Percentiles rank a stretch among this genome's conserved stretches.
Conservation (phyloP, 75 land plant genomes). For the Larix kaempferi region DNA sequence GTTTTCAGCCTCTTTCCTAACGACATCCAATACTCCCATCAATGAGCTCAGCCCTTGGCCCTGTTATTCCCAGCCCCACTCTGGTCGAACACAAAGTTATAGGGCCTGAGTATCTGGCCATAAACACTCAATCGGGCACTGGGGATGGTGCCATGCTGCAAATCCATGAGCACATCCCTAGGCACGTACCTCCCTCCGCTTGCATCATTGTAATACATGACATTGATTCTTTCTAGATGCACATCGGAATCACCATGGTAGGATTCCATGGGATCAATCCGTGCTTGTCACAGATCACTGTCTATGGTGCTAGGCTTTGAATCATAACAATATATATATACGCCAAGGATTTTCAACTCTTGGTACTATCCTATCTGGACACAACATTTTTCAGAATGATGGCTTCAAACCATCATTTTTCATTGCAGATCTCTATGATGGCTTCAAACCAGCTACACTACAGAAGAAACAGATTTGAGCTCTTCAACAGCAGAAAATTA, state of each 20-base stretch:
- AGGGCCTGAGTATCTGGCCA: constrained; percentile 37
- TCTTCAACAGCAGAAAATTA: too few relatives aligned
- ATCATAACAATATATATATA: too few relatives aligned
- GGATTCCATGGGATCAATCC: constrained; percentile 30
- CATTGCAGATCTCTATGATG: too few relatives aligned
- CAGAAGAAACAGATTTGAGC: too few relatives aligned
- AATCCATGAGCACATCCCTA: constrained; percentile 22
- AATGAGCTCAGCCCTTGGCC: constrained; percentile 50
- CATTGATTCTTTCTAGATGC: constrained; percentile 23
- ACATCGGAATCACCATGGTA: constrained; percentile 7
- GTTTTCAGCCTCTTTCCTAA: constrained; percentile 42
- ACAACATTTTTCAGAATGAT: too few relatives aligned
- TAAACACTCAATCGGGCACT: constrained; percentile 16
- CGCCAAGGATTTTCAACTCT: too few relatives aligned
- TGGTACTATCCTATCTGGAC: too few relatives aligned
- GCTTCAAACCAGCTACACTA: too few relatives aligned
- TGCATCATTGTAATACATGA: constrained; percentile 30
- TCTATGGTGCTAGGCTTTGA: too few relatives aligned
- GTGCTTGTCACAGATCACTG: constrained; percentile 19
- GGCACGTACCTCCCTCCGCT: constrained; percentile 30
- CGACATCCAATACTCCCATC: constrained; percentile 55
- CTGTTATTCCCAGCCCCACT: constrained; percentile 48
- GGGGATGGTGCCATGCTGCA: constrained; percentile 32
- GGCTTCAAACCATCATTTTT: too few relatives aligned
- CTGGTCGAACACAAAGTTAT: constrained; percentile 53